Percentiles rank a stretch among this genome's conserved stretches.
These are phyloP conservation scores for Arabis hirsuta DNA, from an alignment of 345 rosid genomes.

Conservation along the genomic window DNA sequence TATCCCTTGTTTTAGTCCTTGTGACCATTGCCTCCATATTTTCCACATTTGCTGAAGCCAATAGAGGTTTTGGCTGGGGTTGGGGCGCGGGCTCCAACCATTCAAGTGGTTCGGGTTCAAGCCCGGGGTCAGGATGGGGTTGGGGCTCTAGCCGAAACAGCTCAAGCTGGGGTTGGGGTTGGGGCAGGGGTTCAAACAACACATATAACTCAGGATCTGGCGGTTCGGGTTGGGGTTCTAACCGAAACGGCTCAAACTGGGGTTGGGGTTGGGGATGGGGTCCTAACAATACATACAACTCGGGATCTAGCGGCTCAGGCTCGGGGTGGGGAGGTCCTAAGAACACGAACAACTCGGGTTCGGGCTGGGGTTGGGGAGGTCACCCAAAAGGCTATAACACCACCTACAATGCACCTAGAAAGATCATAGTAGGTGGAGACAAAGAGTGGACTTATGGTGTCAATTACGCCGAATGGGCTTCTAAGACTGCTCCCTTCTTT, in stretches of 20 bases:
- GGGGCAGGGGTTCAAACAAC: slow-evolving; percentile 26
- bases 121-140: slow-evolving; percentile 32
- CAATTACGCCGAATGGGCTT: slow-evolving; percentile 67
- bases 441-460: slow-evolving; percentile 69
- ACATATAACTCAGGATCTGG: slow-evolving; percentile 16
- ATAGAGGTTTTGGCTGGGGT: slow-evolving; percentile 38
- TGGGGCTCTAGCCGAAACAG: neutral
- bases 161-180: slow-evolving; percentile 22
- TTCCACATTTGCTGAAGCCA: slow-evolving; percentile 36
- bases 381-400: slow-evolving; percentile 30
- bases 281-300: neutral
- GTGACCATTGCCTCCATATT: slow-evolving; percentile 22
- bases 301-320: too few species aligned
- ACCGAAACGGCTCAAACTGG: neutral
- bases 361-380: slow-evolving; percentile 35
- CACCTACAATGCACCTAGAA: slow-evolving; percentile 41
- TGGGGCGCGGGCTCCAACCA: slow-evolving; percentile 44
- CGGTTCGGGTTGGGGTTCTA: neutral
- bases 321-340: slow-evolving; percentile 11
- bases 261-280: slow-evolving; percentile 16
- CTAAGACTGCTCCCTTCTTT: slow-evolving; percentile 58
- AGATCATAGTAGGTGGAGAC: slow-evolving; percentile 67
- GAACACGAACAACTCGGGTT: slow-evolving; percentile 19
- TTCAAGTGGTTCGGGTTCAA: slow-evolving; percentile 28
- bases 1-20: slow-evolving; percentile 23